Conservation (phyloP, 2,329 filamentous ascomycete species). For the Neocatenulostroma microsporum region DNA sequence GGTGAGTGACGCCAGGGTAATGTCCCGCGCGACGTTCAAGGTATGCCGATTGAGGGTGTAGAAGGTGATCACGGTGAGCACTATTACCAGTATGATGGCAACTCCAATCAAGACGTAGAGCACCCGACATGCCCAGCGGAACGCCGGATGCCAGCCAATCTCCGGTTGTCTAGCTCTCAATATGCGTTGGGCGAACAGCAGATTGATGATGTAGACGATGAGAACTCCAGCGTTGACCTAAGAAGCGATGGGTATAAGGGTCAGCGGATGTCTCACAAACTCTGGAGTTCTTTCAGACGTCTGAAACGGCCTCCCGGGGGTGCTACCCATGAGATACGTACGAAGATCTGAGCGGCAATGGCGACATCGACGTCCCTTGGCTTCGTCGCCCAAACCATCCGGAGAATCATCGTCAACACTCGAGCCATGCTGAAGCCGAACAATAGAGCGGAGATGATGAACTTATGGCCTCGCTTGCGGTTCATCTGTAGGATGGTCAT, state of each 20-base stretch:
- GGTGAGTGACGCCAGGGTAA: constrained; percentile 17
- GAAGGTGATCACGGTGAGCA: constrained; percentile 21
- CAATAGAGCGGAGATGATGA: constrained; percentile 32
- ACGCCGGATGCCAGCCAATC: constrained; percentile 22
- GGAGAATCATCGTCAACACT: constrained; percentile 25
- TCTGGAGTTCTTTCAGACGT: no score
- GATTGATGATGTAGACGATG: constrained; percentile 25
- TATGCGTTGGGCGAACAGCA: constrained; percentile 24
- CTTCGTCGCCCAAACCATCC: constrained; percentile 24
- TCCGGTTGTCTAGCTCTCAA: constrained; percentile 21
- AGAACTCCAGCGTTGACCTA: constrained; percentile 26
- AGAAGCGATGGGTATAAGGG: no score
- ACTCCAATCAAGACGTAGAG: constrained; percentile 14
- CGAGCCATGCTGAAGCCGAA: constrained; percentile 40
- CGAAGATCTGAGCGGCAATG: constrained; percentile 27
- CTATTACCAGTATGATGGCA: constrained; percentile 19
- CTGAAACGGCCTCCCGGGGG: no score
- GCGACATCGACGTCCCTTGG: constrained; percentile 23
- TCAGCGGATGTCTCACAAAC: no score
- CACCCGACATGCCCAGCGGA: constrained; percentile 10
- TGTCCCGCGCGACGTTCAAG: constrained; percentile 11
- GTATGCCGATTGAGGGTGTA: constrained; percentile 21
- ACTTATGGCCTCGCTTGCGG: constrained; percentile 32
- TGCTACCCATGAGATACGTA: no score
- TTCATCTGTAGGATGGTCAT: constrained; percentile 38